Conservation (phyloP, 805 yeast genomes). For the Clavispora fructus region DNA sequence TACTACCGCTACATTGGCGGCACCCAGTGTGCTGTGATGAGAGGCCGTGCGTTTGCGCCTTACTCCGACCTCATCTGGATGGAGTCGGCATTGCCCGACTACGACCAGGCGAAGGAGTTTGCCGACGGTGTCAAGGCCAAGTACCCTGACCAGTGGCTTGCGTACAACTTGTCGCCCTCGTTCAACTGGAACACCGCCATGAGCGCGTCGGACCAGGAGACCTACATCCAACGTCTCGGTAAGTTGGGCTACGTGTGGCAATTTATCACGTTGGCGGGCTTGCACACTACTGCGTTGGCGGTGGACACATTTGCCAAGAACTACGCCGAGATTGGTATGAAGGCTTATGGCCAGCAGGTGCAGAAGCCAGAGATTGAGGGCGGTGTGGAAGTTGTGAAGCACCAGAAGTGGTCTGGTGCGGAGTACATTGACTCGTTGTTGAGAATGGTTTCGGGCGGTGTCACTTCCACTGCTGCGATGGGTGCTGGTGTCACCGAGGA, state of each 20-base stretch:
- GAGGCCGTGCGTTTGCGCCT: constrained; percentile 93
- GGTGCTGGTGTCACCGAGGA: constrained; percentile 98
- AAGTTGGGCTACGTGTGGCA: constrained; percentile 95
- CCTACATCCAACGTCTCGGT: constrained; percentile 82
- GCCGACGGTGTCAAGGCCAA: constrained; percentile 82
- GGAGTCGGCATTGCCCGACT: constrained; percentile 96
- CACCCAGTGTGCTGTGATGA: constrained; percentile 93
- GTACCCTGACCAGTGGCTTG: constrained; percentile 90
- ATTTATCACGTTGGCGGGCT: constrained; percentile 94
- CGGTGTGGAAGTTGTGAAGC: constrained; percentile 94
- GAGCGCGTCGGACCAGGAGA: constrained; percentile 80
- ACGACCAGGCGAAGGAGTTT: constrained; percentile 87
- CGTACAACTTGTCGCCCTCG: constrained; percentile 94
- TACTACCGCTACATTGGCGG: constrained; percentile 96
- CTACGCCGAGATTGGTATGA: constrained; percentile 83
- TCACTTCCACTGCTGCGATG: constrained; percentile 95
- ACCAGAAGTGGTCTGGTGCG: constrained; percentile 99
- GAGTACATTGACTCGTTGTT: constrained; percentile 89
- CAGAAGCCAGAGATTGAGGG: constrained; percentile 84
- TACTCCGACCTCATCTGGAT: constrained; percentile 96
- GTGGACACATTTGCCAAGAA: constrained; percentile 78
- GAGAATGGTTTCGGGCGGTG: constrained; percentile 90
- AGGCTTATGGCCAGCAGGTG: constrained; percentile 84
- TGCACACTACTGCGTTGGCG: constrained; percentile 92
- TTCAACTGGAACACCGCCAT: constrained; percentile 97